Evolutionary conservation across 176 grass and related monocot species (phyloP).

Genomic region (barley (Hordeum vulgare)): DNA sequence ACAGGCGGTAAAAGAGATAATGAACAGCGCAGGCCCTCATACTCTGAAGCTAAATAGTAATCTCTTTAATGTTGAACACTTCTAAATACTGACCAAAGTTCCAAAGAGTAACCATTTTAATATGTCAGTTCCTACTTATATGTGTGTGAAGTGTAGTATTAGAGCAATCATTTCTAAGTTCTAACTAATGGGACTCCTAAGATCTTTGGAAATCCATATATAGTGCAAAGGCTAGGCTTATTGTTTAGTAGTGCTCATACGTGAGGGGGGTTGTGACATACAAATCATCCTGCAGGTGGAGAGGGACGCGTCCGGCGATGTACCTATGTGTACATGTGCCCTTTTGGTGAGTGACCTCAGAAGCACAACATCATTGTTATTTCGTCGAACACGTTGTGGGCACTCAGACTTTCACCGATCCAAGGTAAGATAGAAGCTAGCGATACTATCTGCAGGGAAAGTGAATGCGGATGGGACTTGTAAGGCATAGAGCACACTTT

Average conservation of each 20-base stretch:
- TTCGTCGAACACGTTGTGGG: slow-evolving; percentile 6
- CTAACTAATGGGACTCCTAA: neutral
- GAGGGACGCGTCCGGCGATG: slow-evolving; percentile 51
- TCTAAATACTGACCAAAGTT: neutral
- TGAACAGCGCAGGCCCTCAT: too few relatives aligned
- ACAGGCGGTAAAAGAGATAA: too few relatives aligned
- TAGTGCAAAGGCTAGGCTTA: neutral
- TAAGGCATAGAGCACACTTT: too few relatives aligned
- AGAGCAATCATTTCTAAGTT: neutral
- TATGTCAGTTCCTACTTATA: neutral
- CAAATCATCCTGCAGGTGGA: slow-evolving; percentile 88
- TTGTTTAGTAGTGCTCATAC: slow-evolving; percentile 30
- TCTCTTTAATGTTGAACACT: neutral
- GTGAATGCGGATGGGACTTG: too few relatives aligned
- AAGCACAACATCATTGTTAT: neutral
- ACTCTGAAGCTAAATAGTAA: neutral
- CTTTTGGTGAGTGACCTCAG: slow-evolving; percentile 60
- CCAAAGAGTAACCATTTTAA: neutral
- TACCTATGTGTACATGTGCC: slow-evolving; percentile 73
- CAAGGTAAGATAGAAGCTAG: neutral
- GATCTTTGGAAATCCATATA: neutral
- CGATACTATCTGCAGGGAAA: too few relatives aligned
- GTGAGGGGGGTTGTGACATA: slow-evolving; percentile 81
- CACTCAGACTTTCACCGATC: neutral
- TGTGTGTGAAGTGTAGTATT: neutral